phyloP scores from a whole-genome alignment of 75 land plant species.

The Selaginella tamariscina region DNA sequence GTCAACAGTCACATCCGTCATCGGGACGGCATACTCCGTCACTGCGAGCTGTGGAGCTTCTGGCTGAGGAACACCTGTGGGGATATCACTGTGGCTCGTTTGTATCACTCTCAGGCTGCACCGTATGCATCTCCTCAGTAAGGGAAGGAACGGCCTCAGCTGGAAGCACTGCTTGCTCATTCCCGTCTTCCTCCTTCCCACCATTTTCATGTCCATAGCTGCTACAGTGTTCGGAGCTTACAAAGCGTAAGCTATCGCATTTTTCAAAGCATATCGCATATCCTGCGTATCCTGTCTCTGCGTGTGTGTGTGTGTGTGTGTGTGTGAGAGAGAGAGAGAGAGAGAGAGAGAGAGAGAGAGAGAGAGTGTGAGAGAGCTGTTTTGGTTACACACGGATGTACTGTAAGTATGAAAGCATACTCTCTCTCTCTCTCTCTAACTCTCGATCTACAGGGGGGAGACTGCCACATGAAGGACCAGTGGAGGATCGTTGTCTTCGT shows the following conservation, averaged over 20 bases:
- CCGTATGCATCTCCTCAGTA: constrained; percentile 8
- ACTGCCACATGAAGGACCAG: constrained; percentile 21
- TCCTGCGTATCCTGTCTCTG: too few species aligned
- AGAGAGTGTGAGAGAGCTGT: constrained; percentile 25
- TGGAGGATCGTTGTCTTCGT: constrained; percentile 17
- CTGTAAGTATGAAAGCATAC: too few species aligned
- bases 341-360: constrained; percentile 18
- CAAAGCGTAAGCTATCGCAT: too few species aligned
- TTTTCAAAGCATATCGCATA: too few species aligned
- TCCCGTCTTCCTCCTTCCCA: constrained; percentile 14
- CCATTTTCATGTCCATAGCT: constrained; percentile 15
- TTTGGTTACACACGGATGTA: too few species aligned
- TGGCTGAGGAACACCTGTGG: constrained; percentile 26
- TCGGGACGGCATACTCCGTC: neutral
- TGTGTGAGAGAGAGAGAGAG: constrained; percentile 11
- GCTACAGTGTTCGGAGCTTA: constrained; percentile 14
- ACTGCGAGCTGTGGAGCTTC: constrained; percentile 24
- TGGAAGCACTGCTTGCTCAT: constrained; percentile 4
- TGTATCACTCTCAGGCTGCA: constrained; percentile 13
- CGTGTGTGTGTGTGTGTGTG: neutral
- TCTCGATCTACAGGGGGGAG: too few species aligned
- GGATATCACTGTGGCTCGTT: constrained; percentile 21
- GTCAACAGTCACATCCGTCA: constrained; percentile 13
- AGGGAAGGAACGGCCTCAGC: too few species aligned
- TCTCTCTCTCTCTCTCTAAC: too few species aligned